Base-by-base conservation (phyloP, 83 land plant species). In the Larix sibirica region DNA sequence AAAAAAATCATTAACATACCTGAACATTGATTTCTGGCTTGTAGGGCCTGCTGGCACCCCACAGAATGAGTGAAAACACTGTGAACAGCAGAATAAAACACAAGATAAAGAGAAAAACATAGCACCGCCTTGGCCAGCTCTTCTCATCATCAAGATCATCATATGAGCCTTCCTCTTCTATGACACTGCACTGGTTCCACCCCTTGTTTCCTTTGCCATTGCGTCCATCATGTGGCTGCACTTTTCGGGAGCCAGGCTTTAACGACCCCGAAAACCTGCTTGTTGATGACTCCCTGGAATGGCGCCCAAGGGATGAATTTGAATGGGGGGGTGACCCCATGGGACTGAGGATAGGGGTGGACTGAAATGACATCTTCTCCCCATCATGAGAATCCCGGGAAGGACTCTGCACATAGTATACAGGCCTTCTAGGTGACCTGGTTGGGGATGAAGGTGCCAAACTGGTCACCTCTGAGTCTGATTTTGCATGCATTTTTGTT, bases 321-420 rank as follows among this genome's bases (percentile, higher is more conserved):
- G n/a, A 88, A 80, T 91, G 96, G 73, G 87, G 96, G 0, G 95
- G 95, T 2, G 93, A 91, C 42, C 84, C 90, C 62, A 76, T 20
- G 60, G 93, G 95, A 81, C 91, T 90, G 38, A 90, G 82, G 58
- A 87, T 86, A 3, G 95, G 95, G 4, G 88, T 88, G 24, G 83
- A 86, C 77, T 81, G 84, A 7, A 88, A 86, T 61, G 87, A 80
- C 26, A 86, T 84, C 84, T 84, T 89, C 50, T 83, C 86, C 17
- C 92, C 95, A 66, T 93, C 94, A 89, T 89, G 95, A 21, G 95
- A 92, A 28, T 87, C 95, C 4, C 90, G 77, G 23, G 94, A 92
- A 3, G 94, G 94, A 80, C 92, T 90, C 88, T 90, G 86, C 50
- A 92, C 94, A 83, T 88, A 92, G 94, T 90, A 90, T 18, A 87